A percentile compares a stretch with the other conserved stretches of the same genome.
Evolutionary conservation across 176 grass and related monocot species (phyloP).

Genomic region (Aegilops bicornis): DNA sequence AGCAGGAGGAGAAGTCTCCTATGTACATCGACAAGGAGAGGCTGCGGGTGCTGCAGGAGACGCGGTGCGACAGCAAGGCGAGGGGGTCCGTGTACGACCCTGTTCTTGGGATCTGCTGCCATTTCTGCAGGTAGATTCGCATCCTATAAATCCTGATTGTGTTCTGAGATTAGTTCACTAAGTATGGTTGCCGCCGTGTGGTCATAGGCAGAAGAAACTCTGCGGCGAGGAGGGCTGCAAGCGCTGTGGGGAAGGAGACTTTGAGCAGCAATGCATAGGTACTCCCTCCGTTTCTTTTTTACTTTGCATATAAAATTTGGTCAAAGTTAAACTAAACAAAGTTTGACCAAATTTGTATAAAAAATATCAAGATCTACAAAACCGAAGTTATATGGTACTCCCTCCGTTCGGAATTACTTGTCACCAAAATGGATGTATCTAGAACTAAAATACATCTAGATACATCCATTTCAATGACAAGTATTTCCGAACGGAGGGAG

Average conservation of each 20-base stretch:
- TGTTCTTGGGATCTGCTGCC: slow-evolving; percentile 87
- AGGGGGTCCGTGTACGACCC: slow-evolving; percentile 74
- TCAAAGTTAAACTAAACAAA: too few species aligned
- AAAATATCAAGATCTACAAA: too few species aligned
- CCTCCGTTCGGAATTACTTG: too few species aligned
- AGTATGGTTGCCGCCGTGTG: background rate
- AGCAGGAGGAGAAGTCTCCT: slow-evolving; percentile 16
- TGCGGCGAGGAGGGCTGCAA: slow-evolving; percentile 91
- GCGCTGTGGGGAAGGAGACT: slow-evolving; percentile 60
- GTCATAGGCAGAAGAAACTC: slow-evolving; percentile 82
- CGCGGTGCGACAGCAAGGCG: slow-evolving; percentile 57
- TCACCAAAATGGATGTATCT: too few species aligned
- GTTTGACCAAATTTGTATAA: too few species aligned
- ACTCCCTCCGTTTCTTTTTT: too few species aligned
- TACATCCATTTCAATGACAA: too few species aligned
- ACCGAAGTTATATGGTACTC: too few species aligned
- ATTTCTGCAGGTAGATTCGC: slow-evolving; percentile 67
- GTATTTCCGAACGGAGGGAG: too few species aligned
- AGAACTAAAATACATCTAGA: too few species aligned
- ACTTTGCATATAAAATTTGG: too few species aligned
- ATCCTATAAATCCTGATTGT: background rate
- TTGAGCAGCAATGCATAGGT: slow-evolving; percentile 72
- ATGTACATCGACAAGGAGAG: slow-evolving; percentile 42
- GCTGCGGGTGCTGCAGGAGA: slow-evolving; percentile 45
- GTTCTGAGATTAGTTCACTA: background rate